phyloP scores from a whole-genome alignment of 2,329 filamentous ascomycete species.

The Epicoccum nigrum region DNA sequence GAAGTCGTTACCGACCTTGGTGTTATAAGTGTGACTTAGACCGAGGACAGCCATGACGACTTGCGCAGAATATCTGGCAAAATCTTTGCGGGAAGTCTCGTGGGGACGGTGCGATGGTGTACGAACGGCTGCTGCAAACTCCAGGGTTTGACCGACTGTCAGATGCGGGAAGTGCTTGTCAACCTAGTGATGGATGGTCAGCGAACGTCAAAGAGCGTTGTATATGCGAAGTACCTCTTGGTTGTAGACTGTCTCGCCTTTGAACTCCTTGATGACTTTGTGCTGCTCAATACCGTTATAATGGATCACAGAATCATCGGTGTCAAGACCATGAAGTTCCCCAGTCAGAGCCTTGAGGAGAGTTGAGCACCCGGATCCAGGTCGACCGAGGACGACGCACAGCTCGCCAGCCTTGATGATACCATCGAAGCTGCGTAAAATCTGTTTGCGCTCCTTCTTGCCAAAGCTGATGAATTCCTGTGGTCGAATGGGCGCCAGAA shows the following conservation, averaged over 20 bases:
- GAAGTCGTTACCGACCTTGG: slow-evolving; percentile 63
- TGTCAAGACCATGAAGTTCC: slow-evolving; percentile 63
- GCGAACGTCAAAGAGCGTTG: too few relatives aligned
- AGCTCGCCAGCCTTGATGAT: slow-evolving; percentile 58
- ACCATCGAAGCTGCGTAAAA: slow-evolving; percentile 61
- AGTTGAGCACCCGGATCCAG: slow-evolving; percentile 67
- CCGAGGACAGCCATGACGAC: slow-evolving; percentile 62
- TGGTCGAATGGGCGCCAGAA: slow-evolving; percentile 64
- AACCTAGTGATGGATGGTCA: not conserved
- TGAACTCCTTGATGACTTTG: slow-evolving; percentile 55
- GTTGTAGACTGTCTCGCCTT: slow-evolving; percentile 55
- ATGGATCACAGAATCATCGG: slow-evolving; percentile 62
- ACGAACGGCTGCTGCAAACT: slow-evolving; percentile 61
- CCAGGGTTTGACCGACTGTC: slow-evolving; percentile 62
- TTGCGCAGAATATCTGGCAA: slow-evolving; percentile 54
- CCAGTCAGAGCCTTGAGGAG: slow-evolving; percentile 67
- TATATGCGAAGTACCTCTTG: too few relatives aligned
- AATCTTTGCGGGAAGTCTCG: slow-evolving; percentile 51
- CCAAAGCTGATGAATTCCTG: slow-evolving; percentile 60
- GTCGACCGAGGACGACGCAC: slow-evolving; percentile 55
- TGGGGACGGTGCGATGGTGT: slow-evolving; percentile 53
- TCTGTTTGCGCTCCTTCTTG: slow-evolving; percentile 60
- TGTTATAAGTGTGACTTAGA: slow-evolving; percentile 61
- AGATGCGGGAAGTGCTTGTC: slow-evolving; percentile 63
- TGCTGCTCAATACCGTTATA: slow-evolving; percentile 62